Evolutionary conservation across 371 early-diverging fungal genomes (phyloP).

Genomic region (Mucor mucedo): DNA sequence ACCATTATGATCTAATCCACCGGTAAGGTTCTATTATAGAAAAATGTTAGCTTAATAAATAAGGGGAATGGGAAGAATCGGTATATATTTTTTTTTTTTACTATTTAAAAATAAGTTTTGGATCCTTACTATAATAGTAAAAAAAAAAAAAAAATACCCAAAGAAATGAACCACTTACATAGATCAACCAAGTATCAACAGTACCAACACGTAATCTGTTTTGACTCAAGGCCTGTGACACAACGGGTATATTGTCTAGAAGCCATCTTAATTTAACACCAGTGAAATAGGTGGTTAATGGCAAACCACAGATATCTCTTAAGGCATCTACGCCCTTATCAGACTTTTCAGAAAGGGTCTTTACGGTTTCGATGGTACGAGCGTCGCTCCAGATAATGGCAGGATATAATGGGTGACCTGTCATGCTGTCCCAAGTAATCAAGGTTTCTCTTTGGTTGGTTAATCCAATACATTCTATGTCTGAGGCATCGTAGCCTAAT

Average conservation of each 20-base stretch:
- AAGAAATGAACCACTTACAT: conserved; percentile 27
- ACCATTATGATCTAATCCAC: conserved; percentile 53
- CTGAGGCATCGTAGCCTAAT: conserved; percentile 60
- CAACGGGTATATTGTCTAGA: conserved; percentile 79
- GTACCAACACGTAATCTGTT: conserved; percentile 78
- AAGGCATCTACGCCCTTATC: conserved; percentile 43
- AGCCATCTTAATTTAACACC: conserved; percentile 94
- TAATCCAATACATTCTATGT: conserved; percentile 84
- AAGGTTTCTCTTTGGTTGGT: conserved; percentile 97
- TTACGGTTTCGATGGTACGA: conserved; percentile 81
- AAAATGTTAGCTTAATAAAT: conserved; percentile 4
- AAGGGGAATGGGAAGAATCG: conserved; percentile 10
- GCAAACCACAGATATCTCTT: conserved; percentile 79
- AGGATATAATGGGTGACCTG: conserved; percentile 84
- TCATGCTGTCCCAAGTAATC: conserved; percentile 83
- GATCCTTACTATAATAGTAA: conserved; percentile 6
- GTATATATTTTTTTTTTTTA: neutral
- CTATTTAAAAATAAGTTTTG: neutral
- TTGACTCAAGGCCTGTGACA: conserved; percentile 53
- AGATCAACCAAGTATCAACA: conserved; percentile 86
- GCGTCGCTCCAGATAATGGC: conserved; percentile 96
- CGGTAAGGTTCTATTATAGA: conserved; percentile 69
- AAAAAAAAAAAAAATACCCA: conserved; percentile 4
- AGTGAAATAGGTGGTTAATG: conserved; percentile 92
- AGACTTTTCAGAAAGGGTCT: conserved; percentile 51